These are phyloP conservation scores for Aspergillus sp. DNA, from an alignment of 2,329 filamentous ascomycete genomes.

Conservation along the genomic window DNA sequence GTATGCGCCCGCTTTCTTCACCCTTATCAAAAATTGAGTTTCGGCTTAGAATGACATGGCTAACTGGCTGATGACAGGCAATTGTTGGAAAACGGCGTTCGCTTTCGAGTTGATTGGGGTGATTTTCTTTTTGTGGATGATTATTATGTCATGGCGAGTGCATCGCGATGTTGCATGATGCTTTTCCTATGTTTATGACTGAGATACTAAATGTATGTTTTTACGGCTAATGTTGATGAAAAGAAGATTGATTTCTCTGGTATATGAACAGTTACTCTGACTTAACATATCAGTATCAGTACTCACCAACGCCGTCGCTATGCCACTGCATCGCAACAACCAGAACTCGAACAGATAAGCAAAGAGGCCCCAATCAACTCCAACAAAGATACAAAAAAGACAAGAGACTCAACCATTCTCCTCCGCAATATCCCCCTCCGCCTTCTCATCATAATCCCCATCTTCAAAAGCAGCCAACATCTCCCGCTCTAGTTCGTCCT, in stretches of 20 bases:
- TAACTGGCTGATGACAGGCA: constrained; percentile 32
- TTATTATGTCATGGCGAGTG: constrained; percentile 55
- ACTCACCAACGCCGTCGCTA: constrained; percentile 22
- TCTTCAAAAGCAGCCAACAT: constrained; percentile 55
- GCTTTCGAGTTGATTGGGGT: constrained; percentile 58
- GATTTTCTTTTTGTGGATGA: constrained; percentile 61
- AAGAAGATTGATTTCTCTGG: background rate
- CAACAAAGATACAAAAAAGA: background rate
- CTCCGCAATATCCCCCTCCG: constrained; percentile 28
- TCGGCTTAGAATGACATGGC: background rate
- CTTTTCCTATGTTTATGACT: constrained; percentile 8
- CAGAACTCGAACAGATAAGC: constrained; percentile 4
- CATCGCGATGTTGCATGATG: constrained; percentile 23
- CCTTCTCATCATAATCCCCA: constrained; percentile 27
- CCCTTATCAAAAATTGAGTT: too few relatives aligned
- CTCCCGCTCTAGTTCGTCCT: constrained; percentile 46
- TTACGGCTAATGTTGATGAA: background rate
- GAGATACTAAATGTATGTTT: background rate
- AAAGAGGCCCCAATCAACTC: background rate
- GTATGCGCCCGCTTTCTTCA: constrained; percentile 33
- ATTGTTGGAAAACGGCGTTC: constrained; percentile 58
- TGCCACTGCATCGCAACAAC: constrained; percentile 24
- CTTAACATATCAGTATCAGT: background rate
- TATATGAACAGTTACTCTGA: background rate
- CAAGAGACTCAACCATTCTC: constrained; percentile 22